Conservation (phyloP, 257 asterid species). For the Jacaranda copaia region DNA sequence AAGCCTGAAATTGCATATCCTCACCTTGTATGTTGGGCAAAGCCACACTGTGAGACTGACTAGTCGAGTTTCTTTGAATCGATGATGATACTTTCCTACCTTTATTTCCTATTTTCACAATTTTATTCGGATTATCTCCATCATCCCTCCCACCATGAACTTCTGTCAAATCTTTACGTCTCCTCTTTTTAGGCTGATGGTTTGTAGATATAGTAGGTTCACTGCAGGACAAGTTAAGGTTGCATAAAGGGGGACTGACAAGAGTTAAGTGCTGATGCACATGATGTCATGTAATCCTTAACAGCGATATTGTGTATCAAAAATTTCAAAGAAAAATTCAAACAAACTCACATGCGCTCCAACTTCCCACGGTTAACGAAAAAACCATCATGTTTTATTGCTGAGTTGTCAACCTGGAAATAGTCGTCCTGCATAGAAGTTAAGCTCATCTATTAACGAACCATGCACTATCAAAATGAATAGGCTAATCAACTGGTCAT, state of each 20-base stretch:
- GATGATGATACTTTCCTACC: conserved; percentile 52
- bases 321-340: conserved; percentile 14
- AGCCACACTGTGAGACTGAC: conserved; percentile 46
- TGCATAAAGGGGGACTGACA: conserved; percentile 11
- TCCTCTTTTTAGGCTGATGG: conserved; percentile 82
- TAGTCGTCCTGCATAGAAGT: conserved; percentile 78
- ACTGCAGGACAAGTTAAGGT: conserved; percentile 45
- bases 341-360: conserved; percentile 76
- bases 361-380: conserved; percentile 87
- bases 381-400: conserved; percentile 84
- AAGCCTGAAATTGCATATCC: conserved; percentile 45
- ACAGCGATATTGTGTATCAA: not conserved
- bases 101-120: conserved; percentile 63
- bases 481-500: conserved; percentile 5
- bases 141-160: conserved; percentile 56
- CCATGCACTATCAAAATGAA: conserved; percentile 18
- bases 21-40: conserved; percentile 49
- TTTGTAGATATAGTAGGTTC: conserved; percentile 57
- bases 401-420: conserved; percentile 85
- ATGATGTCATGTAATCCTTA: not conserved
- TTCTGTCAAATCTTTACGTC: conserved; percentile 65
- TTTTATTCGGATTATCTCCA: conserved; percentile 52
- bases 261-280: not conserved
- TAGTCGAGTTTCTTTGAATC: conserved; percentile 50
- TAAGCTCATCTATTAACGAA: conserved; percentile 17